Evolutionary conservation across 352 stramenopile species (phyloP).

Genomic region (Pythium dissimile): DNA sequence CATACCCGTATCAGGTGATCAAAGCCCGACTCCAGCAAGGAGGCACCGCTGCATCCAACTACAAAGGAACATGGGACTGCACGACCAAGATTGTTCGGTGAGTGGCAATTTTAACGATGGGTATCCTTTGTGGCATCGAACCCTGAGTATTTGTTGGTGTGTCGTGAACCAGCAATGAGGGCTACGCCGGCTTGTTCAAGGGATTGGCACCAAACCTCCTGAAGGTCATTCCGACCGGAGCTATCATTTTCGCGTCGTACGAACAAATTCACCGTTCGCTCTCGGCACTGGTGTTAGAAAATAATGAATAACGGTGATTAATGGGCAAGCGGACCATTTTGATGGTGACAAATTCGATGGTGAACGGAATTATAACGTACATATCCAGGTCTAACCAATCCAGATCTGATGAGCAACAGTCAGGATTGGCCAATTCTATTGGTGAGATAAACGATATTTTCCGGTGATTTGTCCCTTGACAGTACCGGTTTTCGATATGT

Average conservation of each 20-base stretch:
- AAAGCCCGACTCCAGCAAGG: slow-evolving; percentile 95
- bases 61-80: slow-evolving; percentile 89
- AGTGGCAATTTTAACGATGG: not conserved
- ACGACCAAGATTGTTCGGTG: slow-evolving; percentile 83
- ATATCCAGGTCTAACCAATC: too few species aligned
- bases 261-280: slow-evolving; percentile 74
- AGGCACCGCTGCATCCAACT: slow-evolving; percentile 74
- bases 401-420: too few species aligned
- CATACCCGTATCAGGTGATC: slow-evolving; percentile 96
- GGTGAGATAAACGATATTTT: too few species aligned
- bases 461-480: too few species aligned
- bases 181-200: slow-evolving; percentile 93
- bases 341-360: too few species aligned
- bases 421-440: too few species aligned
- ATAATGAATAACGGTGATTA: slow-evolving; percentile 1
- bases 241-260: slow-evolving; percentile 92
- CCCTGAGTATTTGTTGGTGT: not conserved
- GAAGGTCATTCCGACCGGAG: slow-evolving; percentile 94
- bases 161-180: slow-evolving; percentile 68
- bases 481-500: too few species aligned
- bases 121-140: not conserved
- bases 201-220: slow-evolving; percentile 94
- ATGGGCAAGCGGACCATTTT: too few species aligned
- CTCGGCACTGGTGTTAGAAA: slow-evolving; percentile 18
- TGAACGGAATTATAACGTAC: too few species aligned